Evolutionary conservation across 2,329 filamentous ascomycete species (phyloP), one percentile per base, ranked within the genome.

Genomic region (Claviceps sp.): DNA sequence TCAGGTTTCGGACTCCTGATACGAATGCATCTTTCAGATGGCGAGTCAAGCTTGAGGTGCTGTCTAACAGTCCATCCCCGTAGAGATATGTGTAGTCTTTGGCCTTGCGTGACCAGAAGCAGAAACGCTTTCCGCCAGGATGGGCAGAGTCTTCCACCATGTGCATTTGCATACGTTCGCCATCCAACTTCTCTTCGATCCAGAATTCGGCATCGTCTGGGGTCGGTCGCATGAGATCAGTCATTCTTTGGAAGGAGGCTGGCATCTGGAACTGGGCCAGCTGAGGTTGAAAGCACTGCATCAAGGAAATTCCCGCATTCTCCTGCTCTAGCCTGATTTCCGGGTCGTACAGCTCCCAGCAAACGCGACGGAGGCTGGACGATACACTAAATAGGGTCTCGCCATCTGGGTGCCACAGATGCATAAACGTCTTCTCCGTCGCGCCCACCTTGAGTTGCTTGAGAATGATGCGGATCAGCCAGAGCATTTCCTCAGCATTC

Each of bases 151-250:
- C 88, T 53, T 85, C 75, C 13, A 80, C 68, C 85, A 97, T 90
- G 66, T 98, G 93, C 64, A 98, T 76, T 66, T 98, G 93, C 84
- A 98, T 96, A 26, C 93, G 81, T 68, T 98, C 93, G 1, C 93
- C 93, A 59, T 98, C 93, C 8, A 98, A 73, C 67, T 98, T 98
- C 69, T 98, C 93, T 66, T 98, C 93, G 47, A 97, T 93, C 89
- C 90, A 97, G 62, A 94, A 98, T 8, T 85, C 81, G 0, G 77
- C 73, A 50, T 94, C 83, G 0, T 87, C 82, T 24, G 84, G 78
- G 0, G 80, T 84, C 0, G 77, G 74, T 2, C 80, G 78, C 68
- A 84, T 68, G 51, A 76, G 82, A 17, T 80, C 73, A 1, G 94
- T 81, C 78, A 94, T 88, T 62, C 82, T 86, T 51, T 89, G 79